Percentiles rank a stretch among this genome's conserved stretches.
phyloP scores from a whole-genome alignment of 306 rosid species.

The Potentilla sterilis region DNA sequence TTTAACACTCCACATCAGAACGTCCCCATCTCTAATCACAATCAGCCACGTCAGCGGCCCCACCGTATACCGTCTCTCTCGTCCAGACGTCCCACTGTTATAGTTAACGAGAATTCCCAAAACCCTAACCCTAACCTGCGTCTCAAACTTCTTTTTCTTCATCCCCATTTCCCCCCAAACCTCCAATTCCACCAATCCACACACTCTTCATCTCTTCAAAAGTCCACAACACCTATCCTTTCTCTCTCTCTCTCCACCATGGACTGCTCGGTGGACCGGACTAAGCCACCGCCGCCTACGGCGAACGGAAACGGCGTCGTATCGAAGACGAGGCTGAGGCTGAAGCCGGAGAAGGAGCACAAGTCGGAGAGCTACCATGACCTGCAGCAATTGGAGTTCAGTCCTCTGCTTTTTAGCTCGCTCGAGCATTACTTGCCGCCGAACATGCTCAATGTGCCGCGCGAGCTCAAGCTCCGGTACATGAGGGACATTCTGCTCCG shows the following conservation, averaged over 20 bases:
- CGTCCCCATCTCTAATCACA: not conserved
- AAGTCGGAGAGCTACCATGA: constrained; percentile 74
- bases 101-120: not conserved
- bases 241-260: not conserved
- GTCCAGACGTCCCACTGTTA: not conserved
- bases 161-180: not conserved
- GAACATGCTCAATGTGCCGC: constrained; percentile 50
- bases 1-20: constrained; percentile 11
- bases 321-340: constrained; percentile 36
- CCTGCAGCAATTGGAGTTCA: constrained; percentile 60
- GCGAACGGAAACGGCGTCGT: constrained; percentile 44
- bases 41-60: not conserved
- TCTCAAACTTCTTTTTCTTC: constrained; percentile 8
- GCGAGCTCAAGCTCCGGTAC: constrained; percentile 66
- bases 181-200: not conserved
- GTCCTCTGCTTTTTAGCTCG: constrained; percentile 70
- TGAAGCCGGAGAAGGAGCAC: constrained; percentile 62
- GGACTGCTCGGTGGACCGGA: constrained; percentile 48
- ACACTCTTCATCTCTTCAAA: not conserved
- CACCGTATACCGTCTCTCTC: not conserved
- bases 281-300: constrained; percentile 37
- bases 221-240: not conserved
- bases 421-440: constrained; percentile 78
- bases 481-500: constrained; percentile 69
- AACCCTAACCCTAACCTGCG: constrained; percentile 22